phyloP scores from a whole-genome alignment of 2,329 filamentous ascomycete species.

The Colletotrichum somersetense region DNA sequence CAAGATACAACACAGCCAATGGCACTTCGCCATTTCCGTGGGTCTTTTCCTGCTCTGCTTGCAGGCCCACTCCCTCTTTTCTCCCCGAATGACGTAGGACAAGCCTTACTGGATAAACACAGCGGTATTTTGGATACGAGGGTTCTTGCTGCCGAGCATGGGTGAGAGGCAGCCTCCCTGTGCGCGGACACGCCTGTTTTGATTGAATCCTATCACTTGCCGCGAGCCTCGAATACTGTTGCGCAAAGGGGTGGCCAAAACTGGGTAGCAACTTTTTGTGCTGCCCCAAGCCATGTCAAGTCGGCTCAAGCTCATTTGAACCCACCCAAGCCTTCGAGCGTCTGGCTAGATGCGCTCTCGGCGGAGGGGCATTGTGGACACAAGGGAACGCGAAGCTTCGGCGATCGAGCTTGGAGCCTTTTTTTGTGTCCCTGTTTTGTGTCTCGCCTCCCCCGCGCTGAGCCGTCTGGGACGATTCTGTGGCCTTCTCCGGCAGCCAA shows the following conservation, averaged over 20 bases:
- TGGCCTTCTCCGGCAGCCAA: constrained; percentile 12
- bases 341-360: constrained; percentile 16
- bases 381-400: constrained; percentile 27
- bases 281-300: constrained; percentile 21
- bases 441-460: constrained; percentile 19
- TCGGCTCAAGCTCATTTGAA: constrained; percentile 37
- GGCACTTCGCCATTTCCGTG: constrained; percentile 11
- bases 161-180: constrained; percentile 9
- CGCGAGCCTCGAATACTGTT: neutral
- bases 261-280: neutral
- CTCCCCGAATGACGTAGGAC: constrained; percentile 34
- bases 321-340: constrained; percentile 40
- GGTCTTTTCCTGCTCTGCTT: constrained; percentile 18
- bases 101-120: constrained; percentile 24
- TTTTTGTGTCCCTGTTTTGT: constrained; percentile 17
- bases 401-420: constrained; percentile 35
- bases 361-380: constrained; percentile 29
- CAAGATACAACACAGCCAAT: constrained; percentile 11
- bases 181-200: neutral
- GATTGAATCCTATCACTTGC: neutral
- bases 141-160: constrained; percentile 16
- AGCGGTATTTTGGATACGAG: constrained; percentile 17
- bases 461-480: constrained; percentile 12
- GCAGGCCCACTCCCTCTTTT: constrained; percentile 36
- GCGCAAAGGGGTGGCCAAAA: neutral